A percentile compares a stretch with the other conserved stretches of the same genome.
Conservation (phyloP, 2,329 filamentous ascomycete genomes). For the Aspergillus candidus region DNA sequence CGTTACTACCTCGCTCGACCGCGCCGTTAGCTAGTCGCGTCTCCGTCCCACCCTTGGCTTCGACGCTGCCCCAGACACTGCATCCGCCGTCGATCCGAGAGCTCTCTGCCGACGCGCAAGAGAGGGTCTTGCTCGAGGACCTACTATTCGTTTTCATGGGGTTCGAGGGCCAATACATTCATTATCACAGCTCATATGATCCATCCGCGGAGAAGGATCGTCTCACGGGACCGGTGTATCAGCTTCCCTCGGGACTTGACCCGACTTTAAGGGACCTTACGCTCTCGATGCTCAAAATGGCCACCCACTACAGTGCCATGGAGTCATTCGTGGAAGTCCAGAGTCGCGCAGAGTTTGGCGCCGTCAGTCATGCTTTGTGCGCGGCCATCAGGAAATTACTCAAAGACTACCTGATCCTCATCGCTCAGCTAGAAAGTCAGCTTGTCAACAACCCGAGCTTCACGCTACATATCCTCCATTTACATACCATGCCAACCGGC, state of each 20-base stretch:
- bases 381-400: constrained; percentile 87
- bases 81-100: constrained; percentile 63
- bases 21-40: constrained; percentile 67
- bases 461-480: constrained; percentile 85
- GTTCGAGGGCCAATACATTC: constrained; percentile 95
- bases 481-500: constrained; percentile 82
- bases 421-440: constrained; percentile 90
- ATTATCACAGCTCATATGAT: constrained; percentile 76
- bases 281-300: constrained; percentile 84
- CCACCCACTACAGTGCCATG: constrained; percentile 84
- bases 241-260: constrained; percentile 75
- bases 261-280: constrained; percentile 86
- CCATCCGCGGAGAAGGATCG: constrained; percentile 80
- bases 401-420: constrained; percentile 87
- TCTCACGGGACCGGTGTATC: constrained; percentile 73
- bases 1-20: constrained; percentile 61
- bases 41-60: constrained; percentile 56
- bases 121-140: constrained; percentile 82
- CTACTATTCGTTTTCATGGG: constrained; percentile 95
- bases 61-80: constrained; percentile 62
- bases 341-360: constrained; percentile 85
- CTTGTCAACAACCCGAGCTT: constrained; percentile 83
- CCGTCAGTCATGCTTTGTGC: constrained; percentile 91
- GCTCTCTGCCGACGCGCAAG: constrained; percentile 73
- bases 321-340: constrained; percentile 93